phyloP scores from a whole-genome alignment of 257 asterid genomes.

The Solanum paucissectum region DNA sequence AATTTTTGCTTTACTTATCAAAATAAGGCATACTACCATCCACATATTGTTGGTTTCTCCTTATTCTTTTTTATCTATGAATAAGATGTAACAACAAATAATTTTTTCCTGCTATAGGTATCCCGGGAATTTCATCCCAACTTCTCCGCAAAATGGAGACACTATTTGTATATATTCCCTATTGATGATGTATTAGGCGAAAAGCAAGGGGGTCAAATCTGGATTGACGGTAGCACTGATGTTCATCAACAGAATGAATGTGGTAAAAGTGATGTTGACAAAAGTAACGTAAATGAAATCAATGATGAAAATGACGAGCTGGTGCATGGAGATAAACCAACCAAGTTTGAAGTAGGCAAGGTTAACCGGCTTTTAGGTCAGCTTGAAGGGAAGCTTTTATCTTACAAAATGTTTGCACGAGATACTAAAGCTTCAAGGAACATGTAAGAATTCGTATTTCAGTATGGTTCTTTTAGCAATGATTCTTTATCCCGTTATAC shows the following conservation, averaged over 20 bases:
- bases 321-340: constrained; percentile 40
- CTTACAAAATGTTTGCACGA: constrained; percentile 93
- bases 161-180: constrained; percentile 81
- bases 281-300: constrained; percentile 6
- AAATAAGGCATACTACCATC: not conserved
- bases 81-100: not conserved
- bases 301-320: constrained; percentile 23
- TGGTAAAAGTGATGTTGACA: constrained; percentile 15
- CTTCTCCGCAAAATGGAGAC: constrained; percentile 98
- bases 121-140: constrained; percentile 93
- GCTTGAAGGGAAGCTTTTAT: constrained; percentile 76
- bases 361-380: constrained; percentile 60
- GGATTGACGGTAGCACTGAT: constrained; percentile 3
- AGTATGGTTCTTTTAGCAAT: not conserved
- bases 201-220: constrained; percentile 14
- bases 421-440: constrained; percentile 91
- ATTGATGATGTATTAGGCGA: constrained; percentile 28
- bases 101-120: constrained; percentile 33
- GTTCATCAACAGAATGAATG: constrained; percentile 15
- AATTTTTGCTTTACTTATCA: not conserved
- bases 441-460: constrained; percentile 34
- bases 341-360: constrained; percentile 47
- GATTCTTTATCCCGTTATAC: not conserved
- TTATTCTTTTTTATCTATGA: not conserved
- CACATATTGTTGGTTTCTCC: not conserved